Base-by-base conservation (phyloP, 2,329 filamentous ascomycete species). In the Penicillium sp. region DNA sequence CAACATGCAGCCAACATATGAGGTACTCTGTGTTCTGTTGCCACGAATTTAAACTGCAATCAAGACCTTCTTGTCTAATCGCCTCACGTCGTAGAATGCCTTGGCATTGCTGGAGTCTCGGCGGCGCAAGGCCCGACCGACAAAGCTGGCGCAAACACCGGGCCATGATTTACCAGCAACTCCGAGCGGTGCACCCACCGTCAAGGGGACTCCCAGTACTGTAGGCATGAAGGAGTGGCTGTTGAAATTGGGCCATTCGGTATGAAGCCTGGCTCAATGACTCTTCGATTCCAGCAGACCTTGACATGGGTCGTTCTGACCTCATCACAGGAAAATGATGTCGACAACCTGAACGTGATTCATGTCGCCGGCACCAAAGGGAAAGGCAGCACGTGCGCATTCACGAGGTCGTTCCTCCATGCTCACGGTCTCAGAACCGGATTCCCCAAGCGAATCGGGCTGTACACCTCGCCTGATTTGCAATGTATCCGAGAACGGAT, bases 401-500 rank as follows among this genome's bases (percentile, higher is more conserved):
- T 40, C 39, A 40, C 39, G n/a, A 40, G 39, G 27, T 40, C 39
- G 8, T 40, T 40, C 11, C 39, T 40, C 9, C 27, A 29, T 40
- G 27, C 39, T 1, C 39, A 66, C 47, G 51, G 62, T 1, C 4
- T 57, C 12, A 56, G 58, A 37, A 64, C 57, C 4, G 64, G 65
- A 9, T 61, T 61, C 13, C 58, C 62, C 3, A 51, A 43, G 27
- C 46, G 44, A 8, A 56, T 59, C n/a, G 62, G 62, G 2, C 43
- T 64, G 35, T 63, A 66, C 51, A 52, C 57, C 1, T 60, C 56
- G 3, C 65, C 65, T 25, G 49, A 66, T 54, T 45, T 69, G 39
- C 56, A 53, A 45, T 55, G 50, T 28, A 54, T 66, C 25, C 59
- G 61, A 9, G 69, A 73, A 48, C 58, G 68, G 49, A 72, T 72